Base-by-base conservation (phyloP, 2,329 filamentous ascomycete genomes). In the Penicillium freii region DNA sequence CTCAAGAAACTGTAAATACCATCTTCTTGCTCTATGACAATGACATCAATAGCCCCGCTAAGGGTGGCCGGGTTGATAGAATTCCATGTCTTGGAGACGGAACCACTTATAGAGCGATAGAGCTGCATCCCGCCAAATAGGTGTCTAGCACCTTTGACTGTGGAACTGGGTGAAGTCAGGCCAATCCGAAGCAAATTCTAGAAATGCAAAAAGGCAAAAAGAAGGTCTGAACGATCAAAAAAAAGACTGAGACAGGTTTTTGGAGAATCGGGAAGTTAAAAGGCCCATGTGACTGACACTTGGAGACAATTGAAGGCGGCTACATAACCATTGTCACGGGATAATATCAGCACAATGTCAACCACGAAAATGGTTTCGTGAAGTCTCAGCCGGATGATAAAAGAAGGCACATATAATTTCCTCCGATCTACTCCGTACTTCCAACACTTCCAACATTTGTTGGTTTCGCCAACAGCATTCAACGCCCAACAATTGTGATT, bases 11-110 rank as follows among this genome's bases (percentile, higher is more conserved):
- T 13, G 38, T 21, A 59, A 72, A 80, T 82, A 79, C 91, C 94
- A 82, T 99, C 94, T 72, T 93, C 91, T 66, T 95, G 92, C 77
- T 99, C 92, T 58, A 99, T 92, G 54, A 99, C 93, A 66, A 99
- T 96, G 67, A 97, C 93, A 82, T 99, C 94, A 78, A 99, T 97
- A 71, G 94, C 94, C 71, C 94, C 94, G 78, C 91, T 96, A 56
- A 99, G 85, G 13, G 94, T 99, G 44, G 94, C 92, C 50, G 94
- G 94, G 76, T 99, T 99, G 82, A 99, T 96, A 27, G 92, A 97
- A 78, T 99, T 99, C 94, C 94, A 99, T 75, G 94, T 93, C 79
- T 94, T 97, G 68, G 92, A 96, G 69, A 99, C 93, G 51, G 92
- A 95, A 74, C 92, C 92, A 76, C 91, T 94, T 69, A 97, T 85